These are phyloP conservation scores for Paspalum notatum DNA, from an alignment of 176 grass and related monocot species.

Conservation along the genomic window DNA sequence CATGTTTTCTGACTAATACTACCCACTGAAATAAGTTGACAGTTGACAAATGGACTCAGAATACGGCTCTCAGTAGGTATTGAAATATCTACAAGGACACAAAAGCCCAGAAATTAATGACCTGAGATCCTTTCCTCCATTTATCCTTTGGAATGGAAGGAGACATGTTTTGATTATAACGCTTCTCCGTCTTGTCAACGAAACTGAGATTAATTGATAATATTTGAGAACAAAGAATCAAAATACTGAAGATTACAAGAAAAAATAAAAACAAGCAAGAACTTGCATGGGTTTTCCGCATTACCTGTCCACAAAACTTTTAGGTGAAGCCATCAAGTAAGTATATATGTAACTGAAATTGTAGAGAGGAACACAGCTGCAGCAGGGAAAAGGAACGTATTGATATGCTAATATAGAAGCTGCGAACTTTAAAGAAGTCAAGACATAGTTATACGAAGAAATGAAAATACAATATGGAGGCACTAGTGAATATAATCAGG, in stretches of 20 bases:
- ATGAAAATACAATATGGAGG: background rate
- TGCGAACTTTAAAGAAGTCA: background rate
- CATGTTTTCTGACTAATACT: constrained; percentile 77
- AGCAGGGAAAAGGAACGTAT: constrained; percentile 43
- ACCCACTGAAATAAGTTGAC: constrained; percentile 82
- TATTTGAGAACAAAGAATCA: constrained; percentile 26
- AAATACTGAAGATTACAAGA: constrained; percentile 17
- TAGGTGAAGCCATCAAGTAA: constrained; percentile 88
- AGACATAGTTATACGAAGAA: background rate
- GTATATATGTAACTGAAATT: constrained; percentile 96
- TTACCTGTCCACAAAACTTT: constrained; percentile 96
- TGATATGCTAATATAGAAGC: constrained; percentile 24
- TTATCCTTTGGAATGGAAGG: constrained; percentile 73
- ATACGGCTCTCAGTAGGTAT: constrained; percentile 3
- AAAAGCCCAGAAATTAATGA: constrained; percentile 41
- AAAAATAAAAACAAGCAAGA: constrained; percentile 8
- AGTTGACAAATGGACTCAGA: constrained; percentile 33
- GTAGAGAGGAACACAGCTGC: constrained; percentile 94
- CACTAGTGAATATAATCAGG: constrained; percentile 13
- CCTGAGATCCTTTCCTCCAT: constrained; percentile 99
- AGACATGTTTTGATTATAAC: constrained; percentile 86
- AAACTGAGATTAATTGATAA: constrained; percentile 59
- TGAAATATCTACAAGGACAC: constrained; percentile 29
- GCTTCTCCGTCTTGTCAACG: constrained; percentile 74
- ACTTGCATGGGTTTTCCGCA: constrained; percentile 22